phyloP scores from a whole-genome alignment of 2,329 filamentous ascomycete species.

The Botrytis fabae region DNA sequence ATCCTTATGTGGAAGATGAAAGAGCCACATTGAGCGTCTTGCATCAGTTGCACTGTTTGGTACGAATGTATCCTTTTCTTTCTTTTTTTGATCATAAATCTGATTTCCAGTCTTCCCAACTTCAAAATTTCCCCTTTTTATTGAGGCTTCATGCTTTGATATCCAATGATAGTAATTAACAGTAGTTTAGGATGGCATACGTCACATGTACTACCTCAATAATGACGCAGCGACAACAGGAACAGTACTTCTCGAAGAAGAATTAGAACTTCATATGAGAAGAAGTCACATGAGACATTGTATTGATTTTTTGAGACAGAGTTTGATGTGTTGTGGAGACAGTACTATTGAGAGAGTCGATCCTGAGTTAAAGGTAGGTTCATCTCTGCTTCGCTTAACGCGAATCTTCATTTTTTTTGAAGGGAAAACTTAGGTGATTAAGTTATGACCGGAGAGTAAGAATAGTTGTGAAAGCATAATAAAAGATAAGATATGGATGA shows the following conservation, averaged over 20 bases:
- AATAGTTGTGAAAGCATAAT: background rate
- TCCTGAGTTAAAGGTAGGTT: background rate
- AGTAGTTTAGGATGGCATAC: background rate
- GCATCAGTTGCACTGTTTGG: constrained; percentile 18
- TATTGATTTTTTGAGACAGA: constrained; percentile 28
- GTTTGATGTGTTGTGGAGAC: constrained; percentile 27
- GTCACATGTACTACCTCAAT: background rate
- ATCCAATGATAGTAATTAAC: background rate
- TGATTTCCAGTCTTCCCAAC: background rate
- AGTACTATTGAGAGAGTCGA: constrained; percentile 22
- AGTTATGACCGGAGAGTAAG: background rate
- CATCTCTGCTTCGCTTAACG: background rate
- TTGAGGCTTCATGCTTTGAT: background rate
- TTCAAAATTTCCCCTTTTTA: background rate
- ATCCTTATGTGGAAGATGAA: background rate
- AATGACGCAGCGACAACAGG: background rate
- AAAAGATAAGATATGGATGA: background rate
- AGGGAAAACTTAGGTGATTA: rapidly evolving
- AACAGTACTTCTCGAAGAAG: background rate
- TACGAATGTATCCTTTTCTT: background rate
- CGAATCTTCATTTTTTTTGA: rapidly evolving
- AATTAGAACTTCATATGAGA: constrained; percentile 1
- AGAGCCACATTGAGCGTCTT: constrained; percentile 14
- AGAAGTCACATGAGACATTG: constrained; percentile 23
- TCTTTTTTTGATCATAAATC: background rate